Percentiles rank a stretch among this genome's conserved stretches.
These are phyloP conservation scores for Cryptococcus hybrid DNA, from an alignment of 1,284 basidiomycete species.

Conservation along the genomic window DNA sequence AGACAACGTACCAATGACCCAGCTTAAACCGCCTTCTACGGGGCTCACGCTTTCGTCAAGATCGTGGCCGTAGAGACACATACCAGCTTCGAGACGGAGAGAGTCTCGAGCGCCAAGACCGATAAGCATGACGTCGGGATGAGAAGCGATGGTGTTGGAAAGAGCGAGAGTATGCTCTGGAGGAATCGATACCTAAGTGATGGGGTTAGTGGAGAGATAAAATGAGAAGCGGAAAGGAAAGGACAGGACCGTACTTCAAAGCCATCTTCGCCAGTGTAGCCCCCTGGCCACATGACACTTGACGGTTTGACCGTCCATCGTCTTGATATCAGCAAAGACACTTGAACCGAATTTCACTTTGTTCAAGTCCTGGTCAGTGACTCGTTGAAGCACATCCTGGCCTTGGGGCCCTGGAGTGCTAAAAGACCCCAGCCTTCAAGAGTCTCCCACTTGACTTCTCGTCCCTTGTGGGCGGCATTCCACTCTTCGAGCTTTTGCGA, in stretches of 20 bases:
- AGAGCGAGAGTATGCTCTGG: constrained; percentile 70
- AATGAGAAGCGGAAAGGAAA: neutral
- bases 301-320: constrained; percentile 54
- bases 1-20: constrained; percentile 75
- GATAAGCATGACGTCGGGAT: constrained; percentile 73
- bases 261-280: constrained; percentile 96
- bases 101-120: constrained; percentile 93
- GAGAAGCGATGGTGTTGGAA: constrained; percentile 62
- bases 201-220: too few species aligned
- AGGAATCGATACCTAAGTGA: constrained; percentile 80
- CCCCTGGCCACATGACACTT: constrained; percentile 90
- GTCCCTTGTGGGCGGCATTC: constrained; percentile 60
- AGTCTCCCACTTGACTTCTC: constrained; percentile 74
- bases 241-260: constrained; percentile 67
- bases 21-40: constrained; percentile 85
- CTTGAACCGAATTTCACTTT: constrained; percentile 57
- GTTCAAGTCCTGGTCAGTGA: constrained; percentile 72
- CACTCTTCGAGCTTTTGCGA: constrained; percentile 65
- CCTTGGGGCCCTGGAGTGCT: constrained; percentile 87
- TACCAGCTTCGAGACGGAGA: constrained; percentile 91
- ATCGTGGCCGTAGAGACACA: constrained; percentile 97
- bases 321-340: constrained; percentile 8
- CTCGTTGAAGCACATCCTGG: constrained; percentile 69
- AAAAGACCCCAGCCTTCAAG: constrained; percentile 84
- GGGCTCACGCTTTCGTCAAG: constrained; percentile 82